Conservation (phyloP, 2,329 filamentous ascomycete genomes). For the Coniochaeta hoffmannii region DNA sequence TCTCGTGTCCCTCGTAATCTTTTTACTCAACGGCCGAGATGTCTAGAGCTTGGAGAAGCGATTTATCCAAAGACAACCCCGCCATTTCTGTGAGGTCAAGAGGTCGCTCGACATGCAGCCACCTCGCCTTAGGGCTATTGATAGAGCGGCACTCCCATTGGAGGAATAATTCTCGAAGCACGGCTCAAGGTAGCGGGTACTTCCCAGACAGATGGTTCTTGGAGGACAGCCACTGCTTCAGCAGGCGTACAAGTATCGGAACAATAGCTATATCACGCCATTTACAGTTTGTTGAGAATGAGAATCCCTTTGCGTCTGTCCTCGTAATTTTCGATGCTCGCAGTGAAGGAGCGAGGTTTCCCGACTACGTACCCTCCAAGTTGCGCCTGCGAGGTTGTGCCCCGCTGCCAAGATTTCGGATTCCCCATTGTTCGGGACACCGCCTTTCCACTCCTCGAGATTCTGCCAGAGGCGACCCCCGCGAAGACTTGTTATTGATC, state of each 20-base stretch:
- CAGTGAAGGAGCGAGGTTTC: background rate
- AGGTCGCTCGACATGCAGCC: background rate
- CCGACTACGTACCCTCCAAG: background rate
- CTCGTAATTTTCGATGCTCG: background rate
- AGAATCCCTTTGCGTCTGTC: background rate
- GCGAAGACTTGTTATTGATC: no score
- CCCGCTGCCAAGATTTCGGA: background rate
- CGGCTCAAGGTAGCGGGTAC: background rate
- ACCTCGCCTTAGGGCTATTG: background rate
- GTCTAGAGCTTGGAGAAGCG: background rate
- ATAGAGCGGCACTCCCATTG: background rate
- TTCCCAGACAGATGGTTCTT: background rate
- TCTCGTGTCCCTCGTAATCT: background rate
- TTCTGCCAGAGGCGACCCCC: background rate
- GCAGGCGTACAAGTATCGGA: background rate
- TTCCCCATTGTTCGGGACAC: background rate
- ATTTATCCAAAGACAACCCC: background rate
- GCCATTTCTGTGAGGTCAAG: background rate
- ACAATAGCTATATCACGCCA: background rate
- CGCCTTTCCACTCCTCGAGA: background rate
- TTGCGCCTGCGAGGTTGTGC: background rate
- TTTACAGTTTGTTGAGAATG: background rate
- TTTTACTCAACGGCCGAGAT: background rate
- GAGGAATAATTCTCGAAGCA: background rate
- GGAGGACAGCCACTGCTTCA: background rate